Evolutionary conservation across 306 rosid species (phyloP), one percentile per base, ranked within the genome.

Genomic region (Calophaca sinica): DNA sequence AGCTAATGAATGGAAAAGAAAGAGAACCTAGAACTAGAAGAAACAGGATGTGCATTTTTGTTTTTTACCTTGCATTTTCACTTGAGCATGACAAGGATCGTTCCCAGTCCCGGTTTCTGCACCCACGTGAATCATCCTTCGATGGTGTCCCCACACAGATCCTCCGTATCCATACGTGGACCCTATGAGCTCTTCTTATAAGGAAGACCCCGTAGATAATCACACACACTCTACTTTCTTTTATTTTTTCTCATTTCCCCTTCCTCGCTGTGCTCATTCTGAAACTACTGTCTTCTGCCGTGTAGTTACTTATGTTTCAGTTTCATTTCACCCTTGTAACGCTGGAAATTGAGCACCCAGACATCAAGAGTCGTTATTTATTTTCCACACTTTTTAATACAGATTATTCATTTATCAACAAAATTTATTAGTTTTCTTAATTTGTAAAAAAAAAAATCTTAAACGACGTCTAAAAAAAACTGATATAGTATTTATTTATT

Each of bases 121-220:
- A 75, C 83, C 87, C 97, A 93, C 81, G 92, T 87, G 98, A 93
- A 80, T 36, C 58, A 31, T 49, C 67, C 62, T 67, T 68, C 5
- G 41, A 61, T 62, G 20, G 10, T 73, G 92, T 74, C 86, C 93
- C 98, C 86, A 91, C 89, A 66, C 50, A 78, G 96, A 89, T 89
- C 91, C 92, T 88, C 89, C 87, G 91, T 89, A 93, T 93, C 98
- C 79, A 64, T 5, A 26, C 10, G 29, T 75, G 89, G 94, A 83
- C 72, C 96, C 91, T 79, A 10, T 5, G 0, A 50, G n/a, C 31
- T 20, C 48, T 63, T 46, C 72, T 65, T 50, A 33, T 9, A 38
- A 50, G 49, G 59, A 67, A 62, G 28, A 42, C 38, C 44, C 73
- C 48, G 1, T 49, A 62, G 51, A 35, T 57, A 2, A 50, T 9